Conservation (phyloP, 2,329 filamentous ascomycete genomes). For the Talaromyces amestolkiae region DNA sequence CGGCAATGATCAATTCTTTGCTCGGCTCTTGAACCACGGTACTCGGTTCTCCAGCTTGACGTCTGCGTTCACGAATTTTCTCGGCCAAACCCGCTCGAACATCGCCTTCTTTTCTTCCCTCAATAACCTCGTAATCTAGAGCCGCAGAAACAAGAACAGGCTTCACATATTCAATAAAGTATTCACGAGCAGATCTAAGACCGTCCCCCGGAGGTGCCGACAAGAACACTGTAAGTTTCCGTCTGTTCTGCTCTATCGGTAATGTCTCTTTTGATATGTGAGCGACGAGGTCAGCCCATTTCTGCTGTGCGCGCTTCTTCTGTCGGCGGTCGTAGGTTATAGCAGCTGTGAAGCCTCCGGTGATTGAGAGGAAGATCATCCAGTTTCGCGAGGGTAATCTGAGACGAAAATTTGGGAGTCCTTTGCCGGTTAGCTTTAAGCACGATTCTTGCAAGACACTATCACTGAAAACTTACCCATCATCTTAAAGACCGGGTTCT, state of each 20-base stretch:
- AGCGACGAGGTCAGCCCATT: slow-evolving; percentile 82
- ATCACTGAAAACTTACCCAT: slow-evolving; percentile 22
- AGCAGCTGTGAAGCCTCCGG: slow-evolving; percentile 72
- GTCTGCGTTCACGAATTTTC: slow-evolving; percentile 67
- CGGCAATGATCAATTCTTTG: slow-evolving; percentile 61
- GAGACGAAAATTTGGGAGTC: slow-evolving; percentile 76
- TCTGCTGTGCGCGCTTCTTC: slow-evolving; percentile 78
- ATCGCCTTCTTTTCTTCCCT: slow-evolving; percentile 90
- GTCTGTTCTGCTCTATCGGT: slow-evolving; percentile 68
- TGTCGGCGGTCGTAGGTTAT: slow-evolving; percentile 90
- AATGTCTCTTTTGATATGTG: slow-evolving; percentile 78
- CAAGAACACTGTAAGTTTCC: slow-evolving; percentile 82
- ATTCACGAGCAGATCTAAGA: slow-evolving; percentile 79
- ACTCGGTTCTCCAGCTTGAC: slow-evolving; percentile 58
- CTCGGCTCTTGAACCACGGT: slow-evolving; percentile 43
- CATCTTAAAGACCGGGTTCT: slow-evolving; percentile 26
- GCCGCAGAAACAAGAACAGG: slow-evolving; percentile 85
- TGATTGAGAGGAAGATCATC: slow-evolving; percentile 88
- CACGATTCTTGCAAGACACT: background rate
- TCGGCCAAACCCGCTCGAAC: slow-evolving; percentile 83
- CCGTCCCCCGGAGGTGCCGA: slow-evolving; percentile 84
- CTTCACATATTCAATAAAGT: slow-evolving; percentile 95
- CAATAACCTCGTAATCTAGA: slow-evolving; percentile 93
- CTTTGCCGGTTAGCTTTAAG: slow-evolving; percentile 40
- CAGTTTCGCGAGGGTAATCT: slow-evolving; percentile 94